Percentiles rank a stretch among this genome's conserved stretches.
Conservation (phyloP, 2,329 filamentous ascomycete genomes). For the Stagonosporopsis tanaceti region DNA sequence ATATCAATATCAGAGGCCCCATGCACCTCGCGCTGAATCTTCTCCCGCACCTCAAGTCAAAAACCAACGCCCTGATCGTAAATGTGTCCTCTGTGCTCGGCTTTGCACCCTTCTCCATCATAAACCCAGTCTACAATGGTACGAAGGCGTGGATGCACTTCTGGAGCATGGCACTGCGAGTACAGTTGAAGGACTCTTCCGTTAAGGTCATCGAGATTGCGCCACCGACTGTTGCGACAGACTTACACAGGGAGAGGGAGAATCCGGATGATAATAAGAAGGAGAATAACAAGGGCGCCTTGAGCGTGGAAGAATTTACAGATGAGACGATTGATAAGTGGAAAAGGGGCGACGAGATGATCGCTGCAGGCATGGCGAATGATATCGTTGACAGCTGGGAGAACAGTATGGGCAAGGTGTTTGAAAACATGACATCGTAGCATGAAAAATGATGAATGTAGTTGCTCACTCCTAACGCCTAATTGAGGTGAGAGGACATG, state of each 20-base stretch:
- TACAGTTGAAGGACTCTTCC: slow-evolving; percentile 56
- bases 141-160: slow-evolving; percentile 68
- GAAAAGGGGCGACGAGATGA: slow-evolving; percentile 59
- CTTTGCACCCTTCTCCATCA: slow-evolving; percentile 60
- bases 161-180: slow-evolving; percentile 54
- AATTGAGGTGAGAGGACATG: neutral
- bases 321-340: slow-evolving; percentile 55
- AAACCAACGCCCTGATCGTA: slow-evolving; percentile 56
- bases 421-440: slow-evolving; percentile 31
- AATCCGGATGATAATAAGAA: slow-evolving; percentile 69
- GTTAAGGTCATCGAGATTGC: slow-evolving; percentile 64
- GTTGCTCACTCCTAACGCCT: no score
- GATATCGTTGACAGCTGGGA: slow-evolving; percentile 56
- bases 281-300: slow-evolving; percentile 58
- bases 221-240: slow-evolving; percentile 63
- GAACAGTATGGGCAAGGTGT: slow-evolving; percentile 48
- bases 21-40: slow-evolving; percentile 63
- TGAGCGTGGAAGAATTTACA: slow-evolving; percentile 65
- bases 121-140: slow-evolving; percentile 67
- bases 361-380: slow-evolving; percentile 56
- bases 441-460: neutral
- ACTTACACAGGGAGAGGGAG: slow-evolving; percentile 63
- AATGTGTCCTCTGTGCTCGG: slow-evolving; percentile 65
- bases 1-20: slow-evolving; percentile 25
- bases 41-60: slow-evolving; percentile 59